These are phyloP conservation scores for Pythium insidiosum DNA, from an alignment of 352 stramenopile genomes.

Conservation along the genomic window DNA sequence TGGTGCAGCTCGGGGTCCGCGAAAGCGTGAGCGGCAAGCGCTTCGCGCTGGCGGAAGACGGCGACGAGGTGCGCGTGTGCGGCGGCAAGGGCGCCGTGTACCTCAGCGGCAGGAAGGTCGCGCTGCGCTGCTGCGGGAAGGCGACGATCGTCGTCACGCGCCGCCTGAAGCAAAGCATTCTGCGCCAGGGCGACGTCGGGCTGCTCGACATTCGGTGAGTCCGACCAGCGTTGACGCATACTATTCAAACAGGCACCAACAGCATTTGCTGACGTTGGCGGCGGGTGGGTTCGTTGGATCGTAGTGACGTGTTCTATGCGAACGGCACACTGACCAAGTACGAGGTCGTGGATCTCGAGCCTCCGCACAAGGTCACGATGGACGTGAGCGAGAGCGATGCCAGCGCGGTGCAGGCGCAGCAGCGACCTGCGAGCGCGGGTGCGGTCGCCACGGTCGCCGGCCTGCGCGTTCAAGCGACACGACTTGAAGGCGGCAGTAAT, in stretches of 20 bases:
- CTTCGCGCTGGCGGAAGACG: slow-evolving; percentile 31
- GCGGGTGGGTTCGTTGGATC: too few relatives aligned
- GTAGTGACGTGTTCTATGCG: slow-evolving; percentile 68
- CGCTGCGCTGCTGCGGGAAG: slow-evolving; percentile 71
- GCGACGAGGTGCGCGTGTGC: slow-evolving; percentile 48
- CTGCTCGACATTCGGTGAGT: slow-evolving; percentile 41
- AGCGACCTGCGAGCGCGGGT: slow-evolving; percentile 4
- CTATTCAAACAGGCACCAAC: too few relatives aligned
- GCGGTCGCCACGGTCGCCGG: slow-evolving; percentile 14
- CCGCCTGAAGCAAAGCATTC: slow-evolving; percentile 63
- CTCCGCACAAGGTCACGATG: slow-evolving; percentile 15
- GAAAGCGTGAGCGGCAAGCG: slow-evolving; percentile 67
- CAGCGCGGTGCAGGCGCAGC: slow-evolving; percentile 20
- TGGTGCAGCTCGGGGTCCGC: slow-evolving; percentile 41
- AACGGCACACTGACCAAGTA: slow-evolving; percentile 84
- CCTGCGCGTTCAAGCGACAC: slow-evolving; percentile 16
- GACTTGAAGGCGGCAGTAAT: slow-evolving; percentile 7
- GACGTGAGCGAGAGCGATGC: slow-evolving; percentile 22
- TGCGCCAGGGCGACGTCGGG: slow-evolving; percentile 67
- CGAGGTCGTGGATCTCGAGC: slow-evolving; percentile 54
- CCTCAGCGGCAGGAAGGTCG: slow-evolving; percentile 53
- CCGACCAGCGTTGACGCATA: too few relatives aligned
- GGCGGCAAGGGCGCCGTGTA: slow-evolving; percentile 63
- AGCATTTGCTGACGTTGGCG: too few relatives aligned
- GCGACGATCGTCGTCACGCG: slow-evolving; percentile 66